Percentiles rank a stretch among this genome's conserved stretches.
Conservation (phyloP, 1,139 yeast species). For the Nematodospora anomalae region DNA sequence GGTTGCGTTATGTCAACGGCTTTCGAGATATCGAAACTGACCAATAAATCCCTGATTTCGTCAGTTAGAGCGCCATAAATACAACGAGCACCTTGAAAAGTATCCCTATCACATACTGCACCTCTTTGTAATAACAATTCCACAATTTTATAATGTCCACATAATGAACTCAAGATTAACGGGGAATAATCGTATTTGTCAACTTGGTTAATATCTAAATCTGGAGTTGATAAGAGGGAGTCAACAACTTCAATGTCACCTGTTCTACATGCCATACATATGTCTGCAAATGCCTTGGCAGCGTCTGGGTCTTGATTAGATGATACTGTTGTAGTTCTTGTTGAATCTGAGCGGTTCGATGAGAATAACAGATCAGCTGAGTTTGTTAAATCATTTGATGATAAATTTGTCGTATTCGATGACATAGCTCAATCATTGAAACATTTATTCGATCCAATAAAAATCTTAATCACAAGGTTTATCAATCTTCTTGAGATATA, state of each 20-base stretch:
- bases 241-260: conserved; percentile 71
- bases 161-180: conserved; percentile 65
- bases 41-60: conserved; percentile 55
- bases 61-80: conserved; percentile 77
- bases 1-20: conserved; percentile 71
- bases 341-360: neutral
- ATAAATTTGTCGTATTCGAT: neutral
- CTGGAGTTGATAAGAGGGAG: conserved; percentile 49
- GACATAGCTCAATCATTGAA: neutral
- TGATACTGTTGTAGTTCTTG: conserved; percentile 1
- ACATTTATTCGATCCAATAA: too few species aligned
- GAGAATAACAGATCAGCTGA: conserved; percentile 8
- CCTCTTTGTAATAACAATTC: conserved; percentile 59
- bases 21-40: conserved; percentile 66
- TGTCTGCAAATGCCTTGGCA: conserved; percentile 33
- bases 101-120: conserved; percentile 75
- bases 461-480: too few species aligned
- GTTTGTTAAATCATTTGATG: neutral
- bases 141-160: conserved; percentile 71
- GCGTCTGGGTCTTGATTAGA: conserved; percentile 10
- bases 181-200: conserved; percentile 80
- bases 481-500: too few species aligned
- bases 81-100: conserved; percentile 78
- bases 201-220: conserved; percentile 58
- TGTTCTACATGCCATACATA: conserved; percentile 66